These are phyloP conservation scores for Skeletonema grethae DNA, from an alignment of 108 stramenopile species.

Conservation along the genomic window DNA sequence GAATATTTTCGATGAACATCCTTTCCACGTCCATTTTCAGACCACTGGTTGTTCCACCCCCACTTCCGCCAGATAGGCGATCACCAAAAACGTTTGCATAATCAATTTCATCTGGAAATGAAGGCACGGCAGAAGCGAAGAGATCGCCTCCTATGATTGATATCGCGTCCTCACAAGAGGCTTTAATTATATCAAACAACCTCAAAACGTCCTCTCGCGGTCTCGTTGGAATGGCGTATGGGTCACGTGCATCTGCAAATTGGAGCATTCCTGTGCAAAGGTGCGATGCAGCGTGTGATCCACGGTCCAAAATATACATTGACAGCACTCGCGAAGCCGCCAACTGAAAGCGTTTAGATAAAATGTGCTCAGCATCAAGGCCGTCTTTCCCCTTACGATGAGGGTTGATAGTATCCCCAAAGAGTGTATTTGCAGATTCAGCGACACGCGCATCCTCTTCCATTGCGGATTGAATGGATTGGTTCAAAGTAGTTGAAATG, in stretches of 20 bases:
- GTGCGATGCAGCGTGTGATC: conserved; percentile 53
- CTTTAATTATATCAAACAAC: conserved; percentile 62
- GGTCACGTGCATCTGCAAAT: conserved; percentile 47
- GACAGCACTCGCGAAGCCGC: conserved; percentile 69
- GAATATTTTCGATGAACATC: conserved; percentile 81
- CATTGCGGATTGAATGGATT: conserved; percentile 71
- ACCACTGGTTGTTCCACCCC: conserved; percentile 53
- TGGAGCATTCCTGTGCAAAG: conserved; percentile 39
- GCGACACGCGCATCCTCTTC: conserved; percentile 47
- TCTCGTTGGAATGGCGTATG: conserved; percentile 47
- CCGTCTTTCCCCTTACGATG: conserved; percentile 49
- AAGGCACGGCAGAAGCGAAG: conserved; percentile 65
- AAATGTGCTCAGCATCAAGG: conserved; percentile 50
- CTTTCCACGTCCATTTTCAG: conserved; percentile 85
- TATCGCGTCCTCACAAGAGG: conserved; percentile 68
- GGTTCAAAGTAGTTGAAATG: conserved; percentile 68
- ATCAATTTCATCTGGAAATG: conserved; percentile 64
- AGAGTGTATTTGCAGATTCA: conserved; percentile 43
- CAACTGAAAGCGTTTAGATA: conserved; percentile 64
- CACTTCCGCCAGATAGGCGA: conserved; percentile 25
- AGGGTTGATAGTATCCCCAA: conserved; percentile 39
- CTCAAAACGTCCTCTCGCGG: conserved; percentile 55
- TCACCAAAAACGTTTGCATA: conserved; percentile 45
- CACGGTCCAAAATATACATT: conserved; percentile 69
- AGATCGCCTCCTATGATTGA: conserved; percentile 70